Conservation (phyloP, 2,329 filamentous ascomycete species). For the Mollisia scopiformis region DNA sequence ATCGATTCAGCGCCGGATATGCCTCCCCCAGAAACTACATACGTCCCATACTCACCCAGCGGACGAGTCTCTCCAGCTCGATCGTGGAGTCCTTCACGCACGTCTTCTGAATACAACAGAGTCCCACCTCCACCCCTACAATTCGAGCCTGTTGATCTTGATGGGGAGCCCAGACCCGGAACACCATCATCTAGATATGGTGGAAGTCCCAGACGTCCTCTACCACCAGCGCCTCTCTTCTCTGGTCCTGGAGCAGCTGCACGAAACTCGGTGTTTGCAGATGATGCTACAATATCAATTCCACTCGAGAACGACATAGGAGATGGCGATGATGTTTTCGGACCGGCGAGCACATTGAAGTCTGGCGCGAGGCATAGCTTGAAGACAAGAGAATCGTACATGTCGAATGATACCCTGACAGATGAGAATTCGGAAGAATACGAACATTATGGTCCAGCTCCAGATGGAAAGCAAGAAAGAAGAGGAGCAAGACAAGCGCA, state of each 20-base stretch:
- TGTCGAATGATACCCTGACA: constrained; percentile 31
- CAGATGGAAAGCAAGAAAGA: constrained; percentile 82
- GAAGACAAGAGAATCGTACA: constrained; percentile 43
- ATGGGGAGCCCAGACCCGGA: constrained; percentile 87
- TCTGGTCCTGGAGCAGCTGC: constrained; percentile 53
- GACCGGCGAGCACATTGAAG: constrained; percentile 46
- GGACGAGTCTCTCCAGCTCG: constrained; percentile 56
- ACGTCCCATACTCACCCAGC: constrained; percentile 56
- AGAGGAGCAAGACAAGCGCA: constrained; percentile 85
- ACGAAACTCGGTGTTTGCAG: constrained; percentile 57
- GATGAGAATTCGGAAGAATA: constrained; percentile 55
- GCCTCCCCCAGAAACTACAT: constrained; percentile 65
- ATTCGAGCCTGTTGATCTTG: constrained; percentile 87
- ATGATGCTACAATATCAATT: constrained; percentile 74
- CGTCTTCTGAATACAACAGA: constrained; percentile 60
- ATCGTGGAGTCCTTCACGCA: constrained; percentile 59
- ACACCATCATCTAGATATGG: constrained; percentile 90
- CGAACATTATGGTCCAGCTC: constrained; percentile 86
- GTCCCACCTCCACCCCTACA: constrained; percentile 71
- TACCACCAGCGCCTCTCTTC: constrained; percentile 89
- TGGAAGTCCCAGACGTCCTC: constrained; percentile 81
- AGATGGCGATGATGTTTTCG: constrained; percentile 71
- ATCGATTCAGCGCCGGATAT: constrained; percentile 63
- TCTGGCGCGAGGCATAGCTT: constrained; percentile 22
- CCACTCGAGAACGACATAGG: constrained; percentile 60